Evolutionary conservation across 78 protist species (phyloP), one percentile per base, ranked within the genome.

Genomic region (Dictyostelium purpureum): DNA sequence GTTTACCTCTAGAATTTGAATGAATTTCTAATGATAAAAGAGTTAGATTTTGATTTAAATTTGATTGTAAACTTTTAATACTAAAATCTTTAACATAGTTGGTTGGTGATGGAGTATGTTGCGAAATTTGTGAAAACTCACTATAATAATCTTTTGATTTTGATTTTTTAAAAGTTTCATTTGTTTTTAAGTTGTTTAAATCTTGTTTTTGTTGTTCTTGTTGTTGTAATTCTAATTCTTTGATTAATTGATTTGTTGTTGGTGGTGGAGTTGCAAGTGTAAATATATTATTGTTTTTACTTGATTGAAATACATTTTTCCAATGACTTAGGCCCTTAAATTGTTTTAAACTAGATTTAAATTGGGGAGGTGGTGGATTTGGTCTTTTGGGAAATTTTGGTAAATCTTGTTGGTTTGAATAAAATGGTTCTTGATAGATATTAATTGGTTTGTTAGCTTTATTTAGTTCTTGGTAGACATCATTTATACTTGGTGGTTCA

Each of bases 21-120:
- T 94, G 96, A 11, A 94, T 31, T 71, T 94, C 96, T 0, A 94
- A 87, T 24, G 78, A 52, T 10, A 94, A 54, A n/a, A 80, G 12
- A 9, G 94, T 94, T 26, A 94, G 75, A 73, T 77, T 66, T 42
- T 94, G 96, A 31, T 90, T 90, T 24, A 74, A 28, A 70, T 77
- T 90, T 0, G 77, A 28, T 67, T 63, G 35, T 66, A 81, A 33
- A 19, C 35, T 43, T 31, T 81, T 57, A 9, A 56, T 40, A 26
- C 49, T 43, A 51, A 28, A 24, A 12, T 81, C 77, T 31, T 52
- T 38, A 21, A 42, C 54, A 9, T 69, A 69, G 5, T 18, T 19
- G 2, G 42, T 7, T 51, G 75, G 66, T 43, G 63, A 38, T 24
- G 74, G 49, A 24, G 76, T 47, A 21, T 69, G 88, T 70, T 79